phyloP scores from a whole-genome alignment of 2,329 filamentous ascomycete species.

The Sphaerostilbella broomeana region DNA sequence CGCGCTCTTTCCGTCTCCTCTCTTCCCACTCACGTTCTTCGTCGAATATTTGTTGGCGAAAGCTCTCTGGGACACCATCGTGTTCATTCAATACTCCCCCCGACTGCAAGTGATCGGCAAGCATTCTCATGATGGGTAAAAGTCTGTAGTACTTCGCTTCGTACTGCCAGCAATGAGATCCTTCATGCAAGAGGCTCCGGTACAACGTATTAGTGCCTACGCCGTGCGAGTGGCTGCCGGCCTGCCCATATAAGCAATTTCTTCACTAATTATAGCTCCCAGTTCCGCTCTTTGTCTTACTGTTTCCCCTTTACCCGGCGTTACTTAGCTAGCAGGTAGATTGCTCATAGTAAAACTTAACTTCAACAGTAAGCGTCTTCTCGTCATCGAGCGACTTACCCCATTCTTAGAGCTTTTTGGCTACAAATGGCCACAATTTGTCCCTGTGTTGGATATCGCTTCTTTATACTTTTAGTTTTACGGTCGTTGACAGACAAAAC shows the following conservation, averaged over 20 bases:
- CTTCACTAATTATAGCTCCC: slow-evolving; percentile 10
- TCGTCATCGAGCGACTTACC: slow-evolving; percentile 9
- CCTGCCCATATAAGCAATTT: slow-evolving; percentile 6
- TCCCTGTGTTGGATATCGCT: background rate
- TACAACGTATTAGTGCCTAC: slow-evolving; percentile 11
- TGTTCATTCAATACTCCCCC: slow-evolving; percentile 12
- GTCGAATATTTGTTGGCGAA: slow-evolving; percentile 10
- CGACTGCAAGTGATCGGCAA: slow-evolving; percentile 14
- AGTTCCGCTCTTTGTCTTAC: slow-evolving; percentile 9
- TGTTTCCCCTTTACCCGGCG: slow-evolving; percentile 6
- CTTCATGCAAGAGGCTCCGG: slow-evolving; percentile 8
- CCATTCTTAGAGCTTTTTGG: slow-evolving; percentile 7
- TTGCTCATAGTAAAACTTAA: slow-evolving; percentile 9
- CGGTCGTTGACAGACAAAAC: background rate
- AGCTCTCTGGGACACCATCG: slow-evolving; percentile 12
- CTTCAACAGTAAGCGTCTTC: slow-evolving; percentile 3
- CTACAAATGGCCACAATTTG: slow-evolving; percentile 11
- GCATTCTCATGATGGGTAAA: slow-evolving; percentile 23
- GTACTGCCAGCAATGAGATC: slow-evolving; percentile 11
- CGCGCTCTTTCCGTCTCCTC: slow-evolving; percentile 8
- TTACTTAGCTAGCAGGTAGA: background rate
- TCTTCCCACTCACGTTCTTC: slow-evolving; percentile 13
- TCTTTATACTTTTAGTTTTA: background rate
- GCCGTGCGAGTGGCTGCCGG: slow-evolving; percentile 8
- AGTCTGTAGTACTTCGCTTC: slow-evolving; percentile 21